Conservation (phyloP, 202 grass and related monocot species). For the Miscanthus sacchariflorus region DNA sequence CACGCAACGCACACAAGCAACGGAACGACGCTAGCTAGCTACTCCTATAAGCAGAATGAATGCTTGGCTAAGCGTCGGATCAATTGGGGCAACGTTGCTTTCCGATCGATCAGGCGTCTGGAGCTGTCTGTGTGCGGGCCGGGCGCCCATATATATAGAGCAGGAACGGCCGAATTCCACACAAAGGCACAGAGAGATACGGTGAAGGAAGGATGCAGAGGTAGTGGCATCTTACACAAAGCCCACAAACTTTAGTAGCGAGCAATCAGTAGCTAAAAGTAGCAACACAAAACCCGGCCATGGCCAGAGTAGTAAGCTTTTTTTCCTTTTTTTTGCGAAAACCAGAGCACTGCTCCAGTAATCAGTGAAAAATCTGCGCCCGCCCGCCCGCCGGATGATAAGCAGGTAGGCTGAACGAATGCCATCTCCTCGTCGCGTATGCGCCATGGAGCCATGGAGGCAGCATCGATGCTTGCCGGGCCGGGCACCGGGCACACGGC, state of each 20-base stretch:
- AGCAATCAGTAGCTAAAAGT: constrained; percentile 38
- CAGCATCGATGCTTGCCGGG: too few species aligned
- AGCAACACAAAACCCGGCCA: neutral
- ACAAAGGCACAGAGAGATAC: neutral
- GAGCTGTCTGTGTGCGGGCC: neutral
- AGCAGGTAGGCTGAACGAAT: neutral
- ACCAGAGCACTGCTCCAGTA: neutral
- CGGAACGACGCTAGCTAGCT: neutral
- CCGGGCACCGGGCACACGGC: too few species aligned
- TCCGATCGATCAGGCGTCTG: constrained; percentile 18
- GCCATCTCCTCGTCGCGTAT: neutral
- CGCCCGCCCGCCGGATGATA: too few species aligned
- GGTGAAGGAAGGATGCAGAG: neutral
- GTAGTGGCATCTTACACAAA: constrained; percentile 64
- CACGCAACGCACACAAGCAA: too few species aligned
- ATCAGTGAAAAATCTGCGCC: neutral
- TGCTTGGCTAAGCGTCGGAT: neutral
- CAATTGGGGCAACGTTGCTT: neutral
- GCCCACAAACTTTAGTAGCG: constrained; percentile 35
- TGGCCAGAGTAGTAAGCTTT: neutral
- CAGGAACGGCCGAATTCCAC: neutral
- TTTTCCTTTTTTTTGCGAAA: neutral
- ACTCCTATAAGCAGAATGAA: neutral
- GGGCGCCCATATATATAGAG: constrained; percentile 43
- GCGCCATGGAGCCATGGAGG: too few species aligned